Evolutionary conservation across 805 yeast genomes (phyloP), one percentile per base, ranked within the genome.

Genomic region (Yueomyces sp.): DNA sequence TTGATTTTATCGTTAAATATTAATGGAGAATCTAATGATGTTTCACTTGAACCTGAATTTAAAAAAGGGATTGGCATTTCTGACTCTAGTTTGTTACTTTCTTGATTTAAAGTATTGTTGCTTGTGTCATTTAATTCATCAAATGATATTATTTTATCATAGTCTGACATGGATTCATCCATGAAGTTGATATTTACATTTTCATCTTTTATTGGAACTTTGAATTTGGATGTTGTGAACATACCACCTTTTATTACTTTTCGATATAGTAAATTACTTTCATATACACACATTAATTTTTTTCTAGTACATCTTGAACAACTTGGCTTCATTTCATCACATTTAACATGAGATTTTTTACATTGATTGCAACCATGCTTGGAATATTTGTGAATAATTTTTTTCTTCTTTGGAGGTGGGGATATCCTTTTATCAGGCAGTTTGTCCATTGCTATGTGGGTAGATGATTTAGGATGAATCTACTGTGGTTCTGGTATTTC

Each of bases 281-380:
- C 34, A 31, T 31, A 31, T 7, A 8, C 11, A 11, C 34, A 31
- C 11, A 8, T 31, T 8, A 31, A 8, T 8, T 31, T 31, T 31
- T 31, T 31, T 11, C 11, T 31, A 8, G 11, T 11, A 11, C 97
- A 88, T 62, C 86, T 86, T 29, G 67, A 67, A 60, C 97, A 88
- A 8, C 66, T 57, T 1, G 96, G 96, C 47, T 78, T 81, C 1
- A 67, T 66, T 61, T 90, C 96, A 60, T 88, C 96, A 67, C 97
- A 88, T 57, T 88, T 88, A 37, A 90, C 96, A 40, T 96, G 68
- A 52, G 96, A 73, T 48, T 76, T 73, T 57, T 88, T 88, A 63
- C 97, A 88, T 2, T 94, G 83, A 37, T 79, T 75, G 64, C 97
- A 88, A 0, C 97, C 97, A 45, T 76, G 75, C 46, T 94, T 74